Percentiles rank a stretch among this genome's conserved stretches.
phyloP scores from a whole-genome alignment of 495 filamentous ascomycete species.

The Penicillium cinerascens region DNA sequence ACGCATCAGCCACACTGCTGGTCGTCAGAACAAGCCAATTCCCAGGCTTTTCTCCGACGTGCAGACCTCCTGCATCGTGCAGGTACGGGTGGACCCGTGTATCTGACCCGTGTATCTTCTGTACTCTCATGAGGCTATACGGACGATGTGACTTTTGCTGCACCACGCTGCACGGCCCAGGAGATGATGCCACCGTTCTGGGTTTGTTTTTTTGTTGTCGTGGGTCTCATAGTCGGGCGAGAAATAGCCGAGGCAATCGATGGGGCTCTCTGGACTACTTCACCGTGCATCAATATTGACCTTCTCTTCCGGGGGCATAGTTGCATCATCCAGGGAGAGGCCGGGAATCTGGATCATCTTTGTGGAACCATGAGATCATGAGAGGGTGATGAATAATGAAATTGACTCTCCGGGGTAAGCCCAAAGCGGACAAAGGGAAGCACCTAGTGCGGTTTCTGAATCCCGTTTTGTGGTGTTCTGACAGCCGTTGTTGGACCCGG shows the following conservation, averaged over 20 bases:
- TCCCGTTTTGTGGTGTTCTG: constrained; percentile 15
- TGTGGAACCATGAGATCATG: constrained; percentile 28
- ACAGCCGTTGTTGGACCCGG: constrained; percentile 25
- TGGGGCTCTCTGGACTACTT: background rate
- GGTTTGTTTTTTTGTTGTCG: background rate
- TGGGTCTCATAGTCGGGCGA: background rate
- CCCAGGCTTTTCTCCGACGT: constrained; percentile 19
- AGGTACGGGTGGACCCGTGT: constrained; percentile 3
- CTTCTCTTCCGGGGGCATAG: background rate
- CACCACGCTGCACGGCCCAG: background rate
- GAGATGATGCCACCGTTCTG: background rate
- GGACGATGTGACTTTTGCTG: background rate
- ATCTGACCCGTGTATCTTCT: background rate
- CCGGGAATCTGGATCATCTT: constrained; percentile 1
- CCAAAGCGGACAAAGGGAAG: constrained; percentile 3
- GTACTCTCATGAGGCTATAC: background rate
- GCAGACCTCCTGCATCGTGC: constrained; percentile 28
- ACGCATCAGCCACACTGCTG: constrained; percentile 4
- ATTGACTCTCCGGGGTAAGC: background rate
- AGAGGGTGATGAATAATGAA: background rate
- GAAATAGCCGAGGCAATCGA: background rate
- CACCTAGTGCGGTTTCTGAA: constrained; percentile 11
- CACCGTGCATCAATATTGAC: background rate
- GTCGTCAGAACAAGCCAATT: constrained; percentile 5
- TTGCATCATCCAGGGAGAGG: background rate